phyloP scores from a whole-genome alignment of 345 rosid species.

The Brassica juncea region DNA sequence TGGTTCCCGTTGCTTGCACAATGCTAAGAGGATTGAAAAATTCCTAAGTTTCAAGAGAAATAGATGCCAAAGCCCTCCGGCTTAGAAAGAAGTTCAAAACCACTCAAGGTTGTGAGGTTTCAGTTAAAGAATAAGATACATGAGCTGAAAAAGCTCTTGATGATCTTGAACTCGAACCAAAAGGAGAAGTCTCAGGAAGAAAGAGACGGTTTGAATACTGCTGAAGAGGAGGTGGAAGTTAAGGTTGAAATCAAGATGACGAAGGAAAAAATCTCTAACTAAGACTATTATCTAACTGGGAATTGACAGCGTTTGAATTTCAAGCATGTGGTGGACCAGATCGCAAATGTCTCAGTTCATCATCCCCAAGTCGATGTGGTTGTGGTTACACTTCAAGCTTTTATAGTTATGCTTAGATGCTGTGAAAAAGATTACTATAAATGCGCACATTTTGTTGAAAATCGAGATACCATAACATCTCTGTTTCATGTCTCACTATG shows the following conservation, averaged over 20 bases:
- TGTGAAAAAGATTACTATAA: no score
- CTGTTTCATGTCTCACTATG: neutral
- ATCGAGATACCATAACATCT: neutral
- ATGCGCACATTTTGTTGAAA: neutral
- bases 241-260: constrained; percentile 70
- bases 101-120: no score
- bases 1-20: no score
- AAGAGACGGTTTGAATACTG: constrained; percentile 2
- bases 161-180: neutral
- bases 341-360: constrained; percentile 45
- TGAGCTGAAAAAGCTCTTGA: neutral
- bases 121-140: no score
- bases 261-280: constrained; percentile 49
- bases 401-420: no score
- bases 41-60: no score
- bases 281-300: constrained; percentile 45
- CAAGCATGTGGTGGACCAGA: constrained; percentile 48
- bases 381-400: neutral
- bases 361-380: constrained; percentile 42
- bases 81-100: no score
- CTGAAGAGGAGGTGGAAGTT: constrained; percentile 19
- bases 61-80: no score
- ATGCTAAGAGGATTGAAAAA: no score
- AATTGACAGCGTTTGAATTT: constrained; percentile 52
- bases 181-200: neutral